Evolutionary conservation across 169 alveolate species (phyloP).

Genomic region (Cryptosporidium meleagridis): DNA sequence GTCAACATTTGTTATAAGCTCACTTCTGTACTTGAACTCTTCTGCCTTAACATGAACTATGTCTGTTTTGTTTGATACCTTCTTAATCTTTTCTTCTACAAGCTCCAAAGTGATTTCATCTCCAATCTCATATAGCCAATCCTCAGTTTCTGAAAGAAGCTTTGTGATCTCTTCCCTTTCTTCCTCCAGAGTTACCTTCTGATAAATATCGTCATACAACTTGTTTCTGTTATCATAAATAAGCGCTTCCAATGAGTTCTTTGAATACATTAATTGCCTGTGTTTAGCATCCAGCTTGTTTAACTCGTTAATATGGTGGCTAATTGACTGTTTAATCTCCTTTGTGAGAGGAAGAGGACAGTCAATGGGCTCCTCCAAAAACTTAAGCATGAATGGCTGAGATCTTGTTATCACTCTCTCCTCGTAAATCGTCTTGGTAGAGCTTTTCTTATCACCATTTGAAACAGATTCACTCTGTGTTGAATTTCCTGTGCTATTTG

Average conservation of each 20-base stretch:
- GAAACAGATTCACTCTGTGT: background rate
- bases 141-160: conserved; percentile 38
- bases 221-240: conserved; percentile 62
- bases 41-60: conserved; percentile 38
- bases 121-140: conserved; percentile 68
- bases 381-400: conserved; percentile 23
- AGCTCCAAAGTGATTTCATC: conserved; percentile 24
- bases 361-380: conserved; percentile 12
- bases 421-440: conserved; percentile 19
- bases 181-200: conserved; percentile 49
- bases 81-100: conserved; percentile 35
- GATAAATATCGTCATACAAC: conserved; percentile 51
- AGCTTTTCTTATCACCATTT: background rate
- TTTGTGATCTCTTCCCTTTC: conserved; percentile 37
- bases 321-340: conserved; percentile 27
- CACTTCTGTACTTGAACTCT: conserved; percentile 40
- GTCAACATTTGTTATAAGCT: conserved; percentile 27
- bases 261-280: conserved; percentile 58
- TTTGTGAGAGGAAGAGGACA: conserved; percentile 45
- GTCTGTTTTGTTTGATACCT: conserved; percentile 20
- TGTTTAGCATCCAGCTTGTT: conserved; percentile 65
- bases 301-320: conserved; percentile 61
- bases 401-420: conserved; percentile 32
- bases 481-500: background rate
- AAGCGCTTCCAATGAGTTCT: conserved; percentile 47